A percentile compares a stretch with the other conserved stretches of the same genome.
These are phyloP conservation scores for Sporothrix pallida DNA, from an alignment of 2,329 filamentous ascomycete genomes.

Conservation along the genomic window DNA sequence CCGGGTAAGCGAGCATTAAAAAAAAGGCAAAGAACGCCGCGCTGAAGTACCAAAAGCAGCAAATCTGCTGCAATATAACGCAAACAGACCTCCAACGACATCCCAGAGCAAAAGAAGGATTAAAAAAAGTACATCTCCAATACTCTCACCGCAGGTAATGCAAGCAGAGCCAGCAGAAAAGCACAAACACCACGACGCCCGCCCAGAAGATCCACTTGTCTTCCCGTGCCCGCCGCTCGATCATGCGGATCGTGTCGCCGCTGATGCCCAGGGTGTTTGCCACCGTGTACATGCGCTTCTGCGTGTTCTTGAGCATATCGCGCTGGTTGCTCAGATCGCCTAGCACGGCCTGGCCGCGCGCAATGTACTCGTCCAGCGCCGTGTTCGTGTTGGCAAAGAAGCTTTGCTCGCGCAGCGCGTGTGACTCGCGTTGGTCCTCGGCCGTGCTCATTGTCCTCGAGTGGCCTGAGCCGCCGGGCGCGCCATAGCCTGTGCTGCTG, in stretches of 20 bases:
- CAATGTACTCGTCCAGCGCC: conserved; percentile 92
- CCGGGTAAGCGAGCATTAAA: not conserved
- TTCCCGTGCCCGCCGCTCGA: conserved; percentile 87
- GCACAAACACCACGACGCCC: conserved; percentile 83
- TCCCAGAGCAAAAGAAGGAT: too few relatives aligned
- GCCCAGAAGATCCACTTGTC: conserved; percentile 98
- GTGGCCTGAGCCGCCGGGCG: conserved; percentile 43
- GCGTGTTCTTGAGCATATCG: conserved; percentile 94
- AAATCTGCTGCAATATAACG: not conserved
- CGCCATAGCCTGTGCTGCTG: conserved; percentile 51
- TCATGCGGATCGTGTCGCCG: conserved; percentile 96
- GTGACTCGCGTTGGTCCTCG: conserved; percentile 67
- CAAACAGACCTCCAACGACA: not conserved
- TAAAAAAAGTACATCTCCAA: not conserved
- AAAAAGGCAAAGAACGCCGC: conserved; percentile 33
- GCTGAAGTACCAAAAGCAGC: conserved; percentile 29
- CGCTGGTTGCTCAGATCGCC: conserved; percentile 87
- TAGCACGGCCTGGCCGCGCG: conserved; percentile 86
- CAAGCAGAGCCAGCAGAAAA: conserved; percentile 90
- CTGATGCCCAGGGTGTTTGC: conserved; percentile 93
- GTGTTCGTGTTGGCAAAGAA: conserved; percentile 84
- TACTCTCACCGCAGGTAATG: conserved; percentile 73
- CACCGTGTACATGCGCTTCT: conserved; percentile 87
- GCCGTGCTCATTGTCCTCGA: conserved; percentile 51
- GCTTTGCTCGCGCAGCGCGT: conserved; percentile 85